Evolutionary conservation across 2,329 filamentous ascomycete species (phyloP), one percentile per base, ranked within the genome.

Genomic region (Penicillium palitans): DNA sequence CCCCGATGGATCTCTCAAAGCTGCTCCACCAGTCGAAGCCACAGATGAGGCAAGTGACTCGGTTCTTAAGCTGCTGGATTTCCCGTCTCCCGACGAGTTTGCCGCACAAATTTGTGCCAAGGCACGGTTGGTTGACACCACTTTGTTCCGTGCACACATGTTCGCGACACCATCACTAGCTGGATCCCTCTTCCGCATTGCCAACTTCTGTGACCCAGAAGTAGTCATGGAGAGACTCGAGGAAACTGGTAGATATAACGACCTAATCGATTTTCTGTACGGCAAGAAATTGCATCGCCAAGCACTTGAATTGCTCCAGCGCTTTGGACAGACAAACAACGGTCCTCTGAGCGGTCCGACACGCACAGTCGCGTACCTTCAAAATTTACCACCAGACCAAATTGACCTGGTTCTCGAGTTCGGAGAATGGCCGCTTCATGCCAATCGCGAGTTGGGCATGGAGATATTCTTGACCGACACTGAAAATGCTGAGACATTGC

Each of bases 191-290:
- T 98, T 99, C 78, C 91, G 95, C 25, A 91, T 98, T 52, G 89
- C 93, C 70, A 99, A 99, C 73, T 98, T 97, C 72, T 98, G 95
- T 74, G 93, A 99, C 68, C 93, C 95, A 0, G 89, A 91, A 31
- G 95, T 98, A 3, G 93, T 99, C 24, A 95, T 96, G 71, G 90
- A 96, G 74, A 92, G 92, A 68, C 80, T 99, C 5, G 87, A 96
- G 59, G 91, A 96, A 72, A 91, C 88, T 41, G 90, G 90, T 58
- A 87, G 93, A 33, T 97, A 96, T 75, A 93, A 89, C 52, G 93
- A 98, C 76, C 80, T 99, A 2, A 92, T 99, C n/a, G 93, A 98
- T 73, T 99, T 99, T 72, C 87, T 98, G 66, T 91, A 96, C 68
- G 95, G 95, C 62, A 99, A 99, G 78, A 93, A 89, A 73, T 83